Evolutionary conservation across 768 basidiomycete genomes (phyloP).

Genomic region (Inosperma sp.): DNA sequence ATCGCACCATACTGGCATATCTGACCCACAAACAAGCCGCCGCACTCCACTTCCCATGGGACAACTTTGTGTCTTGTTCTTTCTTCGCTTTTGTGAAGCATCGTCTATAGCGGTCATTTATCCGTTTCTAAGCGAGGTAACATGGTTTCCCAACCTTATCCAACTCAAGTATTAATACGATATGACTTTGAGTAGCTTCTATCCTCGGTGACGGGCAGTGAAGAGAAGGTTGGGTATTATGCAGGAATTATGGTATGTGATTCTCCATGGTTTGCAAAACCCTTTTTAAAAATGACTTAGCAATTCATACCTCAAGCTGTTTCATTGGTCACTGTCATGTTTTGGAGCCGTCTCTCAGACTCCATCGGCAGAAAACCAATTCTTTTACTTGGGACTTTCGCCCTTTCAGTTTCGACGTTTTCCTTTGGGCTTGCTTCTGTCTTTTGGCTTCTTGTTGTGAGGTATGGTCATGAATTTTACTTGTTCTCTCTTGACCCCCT

Average conservation of each 20-base stretch:
- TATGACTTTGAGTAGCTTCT: conserved; percentile 17
- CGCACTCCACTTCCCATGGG: conserved; percentile 49
- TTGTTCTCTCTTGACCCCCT: not conserved
- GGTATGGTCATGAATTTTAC: conserved; percentile 21
- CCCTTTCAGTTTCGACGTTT: conserved; percentile 51
- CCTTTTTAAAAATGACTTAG: conserved; percentile 25
- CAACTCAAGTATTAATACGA: conserved; percentile 27
- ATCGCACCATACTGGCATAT: no score
- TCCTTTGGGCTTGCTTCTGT: conserved; percentile 56
- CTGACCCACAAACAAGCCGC: no score
- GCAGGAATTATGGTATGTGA: conserved; percentile 53
- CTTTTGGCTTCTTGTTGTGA: conserved; percentile 47
- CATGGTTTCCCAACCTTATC: conserved; percentile 35
- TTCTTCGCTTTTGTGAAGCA: conserved; percentile 58
- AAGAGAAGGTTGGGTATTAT: conserved; percentile 55
- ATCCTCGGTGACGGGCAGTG: conserved; percentile 43
- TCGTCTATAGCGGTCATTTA: conserved; percentile 55
- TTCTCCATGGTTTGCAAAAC: not conserved
- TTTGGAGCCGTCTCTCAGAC: conserved; percentile 63
- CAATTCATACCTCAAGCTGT: conserved; percentile 58
- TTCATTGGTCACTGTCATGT: conserved; percentile 53
- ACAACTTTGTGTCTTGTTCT: conserved; percentile 51
- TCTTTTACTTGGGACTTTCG: conserved; percentile 50
- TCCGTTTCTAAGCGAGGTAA: conserved; percentile 41
- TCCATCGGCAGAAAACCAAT: conserved; percentile 59